These are phyloP conservation scores for Pleurozium schreberi DNA, from an alignment of 225 moss, liverwort and hornwort genomes.

Conservation along the genomic window DNA sequence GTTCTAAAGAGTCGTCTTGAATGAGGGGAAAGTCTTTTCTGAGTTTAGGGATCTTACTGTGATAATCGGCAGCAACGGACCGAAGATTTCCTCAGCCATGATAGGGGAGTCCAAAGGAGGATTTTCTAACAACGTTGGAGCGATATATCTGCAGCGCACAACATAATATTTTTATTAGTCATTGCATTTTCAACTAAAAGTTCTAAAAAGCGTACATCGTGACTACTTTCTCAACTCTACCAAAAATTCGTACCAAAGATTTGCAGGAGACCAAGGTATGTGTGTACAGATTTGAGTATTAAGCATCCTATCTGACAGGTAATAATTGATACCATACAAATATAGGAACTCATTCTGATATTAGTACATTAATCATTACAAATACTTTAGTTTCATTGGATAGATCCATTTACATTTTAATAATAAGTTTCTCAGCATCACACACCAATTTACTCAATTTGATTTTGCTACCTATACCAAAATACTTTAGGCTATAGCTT, in stretches of 20 bases:
- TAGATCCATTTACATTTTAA: background rate
- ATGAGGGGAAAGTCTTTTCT: background rate
- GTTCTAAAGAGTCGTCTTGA: background rate
- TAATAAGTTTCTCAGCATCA: background rate
- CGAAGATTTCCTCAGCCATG: slow-evolving; percentile 51
- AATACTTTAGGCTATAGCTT: too few species aligned
- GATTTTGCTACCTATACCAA: background rate
- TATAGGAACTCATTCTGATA: background rate
- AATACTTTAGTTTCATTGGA: background rate
- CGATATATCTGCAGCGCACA: slow-evolving; percentile 19
- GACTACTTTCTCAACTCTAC: background rate
- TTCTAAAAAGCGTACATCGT: background rate
- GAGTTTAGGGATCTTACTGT: background rate
- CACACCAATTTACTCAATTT: background rate
- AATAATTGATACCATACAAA: background rate
- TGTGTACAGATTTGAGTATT: background rate
- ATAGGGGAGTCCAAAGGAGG: slow-evolving; percentile 34
- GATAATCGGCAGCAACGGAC: slow-evolving; percentile 39
- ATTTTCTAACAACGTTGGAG: slow-evolving; percentile 33
- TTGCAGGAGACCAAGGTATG: background rate
- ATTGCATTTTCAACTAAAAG: background rate
- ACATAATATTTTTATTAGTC: background rate
- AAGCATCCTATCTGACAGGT: background rate
- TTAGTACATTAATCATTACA: background rate
- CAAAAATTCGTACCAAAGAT: background rate